Conservation (phyloP, 495 filamentous ascomycete species). For the Neurospora tetraspora region DNA sequence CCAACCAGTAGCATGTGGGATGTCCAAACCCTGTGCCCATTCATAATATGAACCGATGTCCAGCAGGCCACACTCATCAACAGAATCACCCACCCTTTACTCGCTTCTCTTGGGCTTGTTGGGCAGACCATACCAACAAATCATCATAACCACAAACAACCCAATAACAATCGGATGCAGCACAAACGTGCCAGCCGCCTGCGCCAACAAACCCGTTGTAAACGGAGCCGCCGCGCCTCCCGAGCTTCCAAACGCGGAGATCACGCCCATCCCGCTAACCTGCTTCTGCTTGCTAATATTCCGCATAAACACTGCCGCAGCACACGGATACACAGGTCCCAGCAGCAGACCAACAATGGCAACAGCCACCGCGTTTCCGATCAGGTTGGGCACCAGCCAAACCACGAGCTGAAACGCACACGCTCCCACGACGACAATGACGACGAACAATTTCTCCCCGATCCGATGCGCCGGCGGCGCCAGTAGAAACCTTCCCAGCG, state of each 20-base stretch:
- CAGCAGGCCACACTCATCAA: background rate
- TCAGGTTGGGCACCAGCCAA: constrained; percentile 63
- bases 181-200: constrained; percentile 60
- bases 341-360: constrained; percentile 65
- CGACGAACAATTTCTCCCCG: constrained; percentile 60
- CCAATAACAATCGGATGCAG: constrained; percentile 62
- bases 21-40: no score
- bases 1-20: no score
- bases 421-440: constrained; percentile 47
- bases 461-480: constrained; percentile 50
- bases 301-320: constrained; percentile 53
- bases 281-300: constrained; percentile 53
- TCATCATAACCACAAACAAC: constrained; percentile 60
- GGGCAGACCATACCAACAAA: constrained; percentile 53
- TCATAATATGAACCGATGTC: no score
- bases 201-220: constrained; percentile 59
- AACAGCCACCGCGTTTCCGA: constrained; percentile 62
- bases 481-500: constrained; percentile 59
- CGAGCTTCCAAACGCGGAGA: constrained; percentile 62
- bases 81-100: constrained; percentile 7
- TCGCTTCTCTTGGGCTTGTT: constrained; percentile 44
- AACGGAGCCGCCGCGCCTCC: constrained; percentile 70
- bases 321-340: constrained; percentile 68
- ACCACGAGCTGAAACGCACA: constrained; percentile 59
- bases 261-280: constrained; percentile 56